Percentiles rank a stretch among this genome's conserved stretches.
Conservation (phyloP, 2,329 filamentous ascomycete species). For the Hypoxylon sp. region DNA sequence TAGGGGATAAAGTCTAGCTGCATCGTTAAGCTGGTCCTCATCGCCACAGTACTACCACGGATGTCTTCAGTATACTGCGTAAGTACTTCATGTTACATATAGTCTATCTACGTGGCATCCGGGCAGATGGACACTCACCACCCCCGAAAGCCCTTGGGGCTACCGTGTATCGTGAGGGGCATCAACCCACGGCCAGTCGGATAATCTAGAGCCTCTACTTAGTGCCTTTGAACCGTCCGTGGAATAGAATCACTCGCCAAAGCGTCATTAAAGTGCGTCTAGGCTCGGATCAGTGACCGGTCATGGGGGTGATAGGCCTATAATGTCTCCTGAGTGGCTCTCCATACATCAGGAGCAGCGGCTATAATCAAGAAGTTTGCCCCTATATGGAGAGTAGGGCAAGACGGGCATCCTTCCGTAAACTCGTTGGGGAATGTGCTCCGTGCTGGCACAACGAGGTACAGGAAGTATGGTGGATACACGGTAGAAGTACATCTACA, state of each 20-base stretch:
- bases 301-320: background rate
- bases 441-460: background rate
- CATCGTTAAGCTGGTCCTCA: background rate
- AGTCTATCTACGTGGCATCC: background rate
- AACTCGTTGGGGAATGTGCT: background rate
- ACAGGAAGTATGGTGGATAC: too few relatives aligned
- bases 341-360: constrained; percentile 4
- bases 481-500: background rate
- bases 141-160: background rate
- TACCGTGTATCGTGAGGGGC: background rate
- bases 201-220: background rate
- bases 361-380: constrained; percentile 10
- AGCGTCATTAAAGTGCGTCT: background rate
- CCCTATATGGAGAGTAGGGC: background rate
- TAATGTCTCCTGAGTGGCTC: background rate
- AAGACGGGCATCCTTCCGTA: background rate
- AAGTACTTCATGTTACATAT: background rate
- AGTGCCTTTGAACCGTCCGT: background rate
- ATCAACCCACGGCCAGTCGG: too few relatives aligned
- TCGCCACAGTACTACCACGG: background rate
- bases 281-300: background rate
- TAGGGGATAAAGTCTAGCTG: background rate
- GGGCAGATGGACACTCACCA: constrained; percentile 1
- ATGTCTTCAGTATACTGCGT: background rate
- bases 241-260: background rate